Evolutionary conservation across 106 monocot genomes (phyloP).

Genomic region (Acorus calamus): DNA sequence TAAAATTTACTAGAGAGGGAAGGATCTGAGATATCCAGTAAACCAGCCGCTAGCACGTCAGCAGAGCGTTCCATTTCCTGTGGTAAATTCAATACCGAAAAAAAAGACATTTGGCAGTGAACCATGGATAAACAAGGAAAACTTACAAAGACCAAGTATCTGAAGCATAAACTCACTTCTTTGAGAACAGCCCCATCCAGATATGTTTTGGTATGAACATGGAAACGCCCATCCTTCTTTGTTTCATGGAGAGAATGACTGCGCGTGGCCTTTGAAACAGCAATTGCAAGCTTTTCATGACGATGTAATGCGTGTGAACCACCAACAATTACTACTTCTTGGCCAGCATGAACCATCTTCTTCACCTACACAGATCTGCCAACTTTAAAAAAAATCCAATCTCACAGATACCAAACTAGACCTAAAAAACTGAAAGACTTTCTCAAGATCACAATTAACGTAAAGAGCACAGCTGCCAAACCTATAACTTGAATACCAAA

Average conservation of each 20-base stretch:
- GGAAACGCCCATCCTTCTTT: slow-evolving; percentile 85
- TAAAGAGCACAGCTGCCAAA: too few relatives aligned
- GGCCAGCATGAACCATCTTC: slow-evolving; percentile 78
- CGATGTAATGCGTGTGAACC: slow-evolving; percentile 90
- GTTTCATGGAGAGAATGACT: slow-evolving; percentile 95
- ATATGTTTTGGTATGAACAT: slow-evolving; percentile 88
- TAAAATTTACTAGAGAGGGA: slow-evolving; percentile 79
- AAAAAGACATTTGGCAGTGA: too few relatives aligned
- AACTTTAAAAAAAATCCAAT: not conserved
- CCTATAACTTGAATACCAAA: too few relatives aligned
- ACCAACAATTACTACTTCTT: slow-evolving; percentile 75
- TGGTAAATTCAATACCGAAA: not conserved
- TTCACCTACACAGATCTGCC: slow-evolving; percentile 38
- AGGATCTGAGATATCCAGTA: slow-evolving; percentile 92
- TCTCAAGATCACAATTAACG: too few relatives aligned
- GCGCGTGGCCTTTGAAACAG: slow-evolving; percentile 87
- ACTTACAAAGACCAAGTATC: not conserved
- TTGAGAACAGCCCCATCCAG: slow-evolving; percentile 93
- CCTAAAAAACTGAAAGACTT: too few relatives aligned
- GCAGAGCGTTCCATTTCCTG: slow-evolving; percentile 99
- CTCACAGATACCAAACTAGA: too few relatives aligned
- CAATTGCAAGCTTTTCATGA: slow-evolving; percentile 95
- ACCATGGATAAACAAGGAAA: not conserved
- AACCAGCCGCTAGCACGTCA: slow-evolving; percentile 93
- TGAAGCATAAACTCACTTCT: slow-evolving; percentile 41